A percentile compares a stretch with the other conserved stretches of the same genome.
These are phyloP conservation scores for Thymus quinquecostatus DNA, from an alignment of 257 asterid genomes.

Conservation along the genomic window DNA sequence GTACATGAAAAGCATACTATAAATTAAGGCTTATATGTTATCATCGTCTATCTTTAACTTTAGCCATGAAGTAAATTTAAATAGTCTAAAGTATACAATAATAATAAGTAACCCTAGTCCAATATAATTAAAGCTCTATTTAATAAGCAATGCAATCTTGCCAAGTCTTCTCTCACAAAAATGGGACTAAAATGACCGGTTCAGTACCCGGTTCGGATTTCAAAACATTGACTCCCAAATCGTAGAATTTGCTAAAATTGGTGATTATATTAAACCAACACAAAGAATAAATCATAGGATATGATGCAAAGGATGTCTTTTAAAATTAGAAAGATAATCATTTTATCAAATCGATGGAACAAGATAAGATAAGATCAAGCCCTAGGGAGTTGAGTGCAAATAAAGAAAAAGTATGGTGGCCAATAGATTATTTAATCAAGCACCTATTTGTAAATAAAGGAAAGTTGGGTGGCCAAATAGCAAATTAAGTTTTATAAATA, in stretches of 20 bases:
- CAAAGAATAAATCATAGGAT: no score
- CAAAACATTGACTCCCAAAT: no score
- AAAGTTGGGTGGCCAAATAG: slow-evolving; percentile 12
- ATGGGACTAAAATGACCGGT: no score
- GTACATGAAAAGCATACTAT: no score
- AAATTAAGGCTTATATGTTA: neutral
- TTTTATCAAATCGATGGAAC: neutral
- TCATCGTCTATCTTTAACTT: neutral
- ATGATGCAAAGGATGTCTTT: no score
- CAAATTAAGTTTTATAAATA: slow-evolving; percentile 6
- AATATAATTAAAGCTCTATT: neutral
- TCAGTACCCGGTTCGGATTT: no score
- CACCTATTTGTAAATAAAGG: slow-evolving; percentile 2
- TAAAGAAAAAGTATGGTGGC: neutral
- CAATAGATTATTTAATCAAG: neutral
- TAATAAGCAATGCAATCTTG: neutral
- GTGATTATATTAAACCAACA: no score
- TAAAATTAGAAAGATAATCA: neutral
- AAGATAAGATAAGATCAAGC: slow-evolving; percentile 1
- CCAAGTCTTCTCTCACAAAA: no score
- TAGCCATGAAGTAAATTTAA: neutral
- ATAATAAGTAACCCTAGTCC: neutral
- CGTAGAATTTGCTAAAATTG: no score
- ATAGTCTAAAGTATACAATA: neutral
- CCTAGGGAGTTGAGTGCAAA: slow-evolving; percentile 7